Percentiles rank a stretch among this genome's conserved stretches.
Evolutionary conservation across 2,329 filamentous ascomycete genomes (phyloP).

Genomic region (Lasiodiplodia gonubiensis): DNA sequence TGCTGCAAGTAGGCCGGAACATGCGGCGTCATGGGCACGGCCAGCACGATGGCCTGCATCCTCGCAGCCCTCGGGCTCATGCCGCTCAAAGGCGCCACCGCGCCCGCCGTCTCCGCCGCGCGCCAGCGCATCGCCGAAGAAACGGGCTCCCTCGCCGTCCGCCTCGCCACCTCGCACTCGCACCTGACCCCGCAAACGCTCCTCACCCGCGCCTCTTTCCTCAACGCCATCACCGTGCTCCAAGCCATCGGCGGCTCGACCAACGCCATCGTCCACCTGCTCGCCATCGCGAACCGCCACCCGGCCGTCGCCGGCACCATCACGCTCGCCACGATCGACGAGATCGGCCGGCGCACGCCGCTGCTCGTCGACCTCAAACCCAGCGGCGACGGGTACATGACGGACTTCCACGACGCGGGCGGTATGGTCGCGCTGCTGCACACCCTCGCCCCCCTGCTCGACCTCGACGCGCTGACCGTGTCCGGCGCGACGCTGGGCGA

Average conservation of each 20-base stretch:
- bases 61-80: slow-evolving; percentile 60
- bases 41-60: slow-evolving; percentile 63
- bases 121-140: slow-evolving; percentile 61
- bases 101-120: slow-evolving; percentile 60
- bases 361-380: slow-evolving; percentile 84
- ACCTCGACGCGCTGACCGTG: slow-evolving; percentile 77
- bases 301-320: slow-evolving; percentile 69
- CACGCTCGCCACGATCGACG: slow-evolving; percentile 77
- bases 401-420: slow-evolving; percentile 81
- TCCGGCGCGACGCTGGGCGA: slow-evolving; percentile 80
- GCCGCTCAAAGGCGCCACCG: slow-evolving; percentile 58
- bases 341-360: slow-evolving; percentile 77
- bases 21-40: slow-evolving; percentile 64
- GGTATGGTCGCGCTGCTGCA: slow-evolving; percentile 83
- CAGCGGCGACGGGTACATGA: slow-evolving; percentile 83
- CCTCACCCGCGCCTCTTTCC: slow-evolving; percentile 54
- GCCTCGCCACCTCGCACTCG: slow-evolving; percentile 38
- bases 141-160: slow-evolving; percentile 57
- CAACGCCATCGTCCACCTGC: slow-evolving; percentile 52
- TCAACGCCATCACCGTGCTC: slow-evolving; percentile 54
- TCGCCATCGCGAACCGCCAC: slow-evolving; percentile 57
- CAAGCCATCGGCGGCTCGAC: slow-evolving; percentile 54
- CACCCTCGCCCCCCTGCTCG: slow-evolving; percentile 76
- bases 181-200: slow-evolving; percentile 36
- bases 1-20: slow-evolving; percentile 59